phyloP scores from a whole-genome alignment of 2,329 filamentous ascomycete species.

The Colletotrichum trifolii region DNA sequence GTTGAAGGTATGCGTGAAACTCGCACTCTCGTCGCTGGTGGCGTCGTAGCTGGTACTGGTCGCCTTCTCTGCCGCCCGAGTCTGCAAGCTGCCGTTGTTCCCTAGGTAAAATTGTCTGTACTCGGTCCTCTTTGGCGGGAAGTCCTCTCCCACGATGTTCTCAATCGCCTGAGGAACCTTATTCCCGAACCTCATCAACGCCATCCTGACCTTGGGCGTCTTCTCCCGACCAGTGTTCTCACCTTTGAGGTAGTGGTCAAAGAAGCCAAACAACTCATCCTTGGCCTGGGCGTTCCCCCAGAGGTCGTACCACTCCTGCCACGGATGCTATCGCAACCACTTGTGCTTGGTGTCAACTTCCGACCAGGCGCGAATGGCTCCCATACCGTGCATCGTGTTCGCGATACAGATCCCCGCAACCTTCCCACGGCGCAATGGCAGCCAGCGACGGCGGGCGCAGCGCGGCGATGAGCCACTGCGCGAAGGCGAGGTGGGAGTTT shows the following conservation, averaged over 20 bases:
- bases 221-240: constrained; percentile 56
- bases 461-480: constrained; percentile 41
- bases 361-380: constrained; percentile 44
- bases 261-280: constrained; percentile 54
- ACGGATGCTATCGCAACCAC: constrained; percentile 48
- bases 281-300: constrained; percentile 23
- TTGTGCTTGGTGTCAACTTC: constrained; percentile 51
- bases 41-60: constrained; percentile 42
- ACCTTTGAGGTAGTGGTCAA: constrained; percentile 57
- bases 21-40: constrained; percentile 1
- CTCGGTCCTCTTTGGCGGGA: constrained; percentile 40
- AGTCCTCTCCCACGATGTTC: constrained; percentile 43
- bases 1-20: constrained; percentile 53
- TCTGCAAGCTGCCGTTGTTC: constrained; percentile 39
- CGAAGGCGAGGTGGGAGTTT: constrained; percentile 42
- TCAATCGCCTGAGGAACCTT: constrained; percentile 41
- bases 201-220: constrained; percentile 55
- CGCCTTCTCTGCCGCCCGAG: constrained; percentile 51
- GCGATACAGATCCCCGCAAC: constrained; percentile 42
- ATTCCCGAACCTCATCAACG: constrained; percentile 45
- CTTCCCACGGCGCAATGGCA: constrained; percentile 54
- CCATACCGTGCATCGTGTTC: constrained; percentile 40
- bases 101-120: constrained; percentile 45
- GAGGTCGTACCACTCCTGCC: constrained; percentile 28
- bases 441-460: constrained; percentile 35